A percentile compares a stretch with the other conserved stretches of the same genome.
phyloP scores from a whole-genome alignment of 2,329 filamentous ascomycete genomes.

The Colletotrichum filicis region DNA sequence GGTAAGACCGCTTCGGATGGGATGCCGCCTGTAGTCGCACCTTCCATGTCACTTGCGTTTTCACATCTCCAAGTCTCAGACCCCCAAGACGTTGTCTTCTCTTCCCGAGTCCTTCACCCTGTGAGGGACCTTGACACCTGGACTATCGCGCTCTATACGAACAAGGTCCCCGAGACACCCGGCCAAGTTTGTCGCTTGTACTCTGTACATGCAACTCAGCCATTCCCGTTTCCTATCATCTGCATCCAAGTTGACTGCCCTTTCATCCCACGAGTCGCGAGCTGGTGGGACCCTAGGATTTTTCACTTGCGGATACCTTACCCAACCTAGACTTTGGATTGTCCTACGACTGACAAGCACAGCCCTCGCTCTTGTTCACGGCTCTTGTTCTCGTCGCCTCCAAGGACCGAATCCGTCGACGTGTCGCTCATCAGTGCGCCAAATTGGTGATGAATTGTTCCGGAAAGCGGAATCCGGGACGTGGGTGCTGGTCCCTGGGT shows the following conservation, averaged over 20 bases:
- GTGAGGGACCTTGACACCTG: too few species aligned
- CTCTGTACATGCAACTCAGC: neutral
- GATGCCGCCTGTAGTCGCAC: neutral
- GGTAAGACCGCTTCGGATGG: neutral
- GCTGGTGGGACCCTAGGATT: neutral
- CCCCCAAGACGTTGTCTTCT: neutral
- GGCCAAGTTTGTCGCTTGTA: neutral
- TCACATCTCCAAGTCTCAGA: neutral
- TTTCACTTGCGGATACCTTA: neutral
- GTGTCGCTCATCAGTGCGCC: neutral
- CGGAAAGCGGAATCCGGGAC: neutral
- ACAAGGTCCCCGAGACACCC: neutral
- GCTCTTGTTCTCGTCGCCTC: neutral
- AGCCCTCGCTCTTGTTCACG: neutral
- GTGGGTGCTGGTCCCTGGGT: neutral
- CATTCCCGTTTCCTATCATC: neutral
- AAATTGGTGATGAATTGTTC: neutral
- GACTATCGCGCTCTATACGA: too few species aligned
- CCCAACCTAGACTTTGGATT: neutral
- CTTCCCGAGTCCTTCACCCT: neutral
- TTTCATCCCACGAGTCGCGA: neutral
- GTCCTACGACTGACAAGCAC: constrained; percentile 6
- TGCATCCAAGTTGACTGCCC: neutral
- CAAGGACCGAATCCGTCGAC: neutral
- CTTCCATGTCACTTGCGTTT: neutral